Evolutionary conservation across 2,329 filamentous ascomycete species (phyloP).

Genomic region (Spiromastix sp.): DNA sequence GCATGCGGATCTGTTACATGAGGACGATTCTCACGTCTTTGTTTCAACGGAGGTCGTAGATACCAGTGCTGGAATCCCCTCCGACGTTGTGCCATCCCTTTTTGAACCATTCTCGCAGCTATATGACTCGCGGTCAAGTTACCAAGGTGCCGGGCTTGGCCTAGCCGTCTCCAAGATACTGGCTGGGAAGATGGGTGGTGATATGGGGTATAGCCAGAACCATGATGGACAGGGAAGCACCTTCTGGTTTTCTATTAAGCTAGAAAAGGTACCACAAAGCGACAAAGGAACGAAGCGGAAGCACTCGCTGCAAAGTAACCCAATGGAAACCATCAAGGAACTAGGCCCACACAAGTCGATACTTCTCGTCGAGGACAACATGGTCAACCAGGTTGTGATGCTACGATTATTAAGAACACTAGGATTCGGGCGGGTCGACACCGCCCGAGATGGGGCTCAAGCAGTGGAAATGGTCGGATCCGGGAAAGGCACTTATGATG

Average conservation of each 20-base stretch:
- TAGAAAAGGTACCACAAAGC: no score
- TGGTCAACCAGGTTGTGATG: slow-evolving; percentile 34
- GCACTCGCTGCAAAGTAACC: slow-evolving; percentile 6
- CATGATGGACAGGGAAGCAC: slow-evolving; percentile 38
- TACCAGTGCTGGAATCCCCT: slow-evolving; percentile 44
- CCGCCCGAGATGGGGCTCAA: slow-evolving; percentile 35
- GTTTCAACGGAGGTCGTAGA: slow-evolving; percentile 46
- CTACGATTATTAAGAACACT: slow-evolving; percentile 27
- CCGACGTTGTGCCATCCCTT: slow-evolving; percentile 35
- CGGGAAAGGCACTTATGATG: slow-evolving; percentile 32
- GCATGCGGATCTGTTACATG: slow-evolving; percentile 27
- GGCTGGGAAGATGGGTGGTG: slow-evolving; percentile 47
- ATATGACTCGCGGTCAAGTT: slow-evolving; percentile 40
- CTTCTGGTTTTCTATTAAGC: slow-evolving; percentile 41
- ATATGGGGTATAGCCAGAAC: slow-evolving; percentile 39
- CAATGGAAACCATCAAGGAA: slow-evolving; percentile 23
- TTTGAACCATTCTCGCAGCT: slow-evolving; percentile 49
- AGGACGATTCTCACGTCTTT: slow-evolving; percentile 33
- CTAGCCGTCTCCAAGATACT: slow-evolving; percentile 49
- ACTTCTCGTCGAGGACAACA: slow-evolving; percentile 33
- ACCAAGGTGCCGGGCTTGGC: slow-evolving; percentile 47
- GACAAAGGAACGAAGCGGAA: slow-evolving; percentile 9
- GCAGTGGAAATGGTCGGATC: slow-evolving; percentile 33
- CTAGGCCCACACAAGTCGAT: slow-evolving; percentile 33
- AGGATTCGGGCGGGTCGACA: slow-evolving; percentile 32